Base-by-base conservation (phyloP, 768 basidiomycete genomes). In the Suillus luteus region DNA sequence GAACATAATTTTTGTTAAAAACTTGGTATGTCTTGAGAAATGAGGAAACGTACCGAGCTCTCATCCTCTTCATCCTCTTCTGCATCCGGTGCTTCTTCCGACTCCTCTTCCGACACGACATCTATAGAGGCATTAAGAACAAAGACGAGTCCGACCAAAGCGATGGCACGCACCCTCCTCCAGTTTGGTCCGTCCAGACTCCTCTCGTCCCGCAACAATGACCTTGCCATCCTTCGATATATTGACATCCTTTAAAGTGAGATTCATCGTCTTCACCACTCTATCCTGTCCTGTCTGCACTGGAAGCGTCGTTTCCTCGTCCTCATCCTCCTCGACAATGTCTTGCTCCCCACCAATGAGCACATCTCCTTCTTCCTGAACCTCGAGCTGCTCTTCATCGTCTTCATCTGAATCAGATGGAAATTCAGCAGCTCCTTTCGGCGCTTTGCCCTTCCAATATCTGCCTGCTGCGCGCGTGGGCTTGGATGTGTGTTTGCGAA, bases 391-490 rank as follows among this genome's bases (percentile, higher is more conserved):
- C 38, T 77, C 80, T 1, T 83, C 86, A 1, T 41, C 55, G 65
- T 86, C 84, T 55, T 84, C 83, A 51, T 89, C 89, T 4, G 87
- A 88, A 67, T 91, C 90, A 7, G 89, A 89, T 24, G 84, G 79
- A 46, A 78, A 75, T 31, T 85, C 85, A 1, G 78, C 78, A 40
- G 78, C 82, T 54, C 91, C 91, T 74, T 92, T 93, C 0, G 93
- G 93, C 0, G 87, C 92, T 69, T 93, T 93, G 62, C 95, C 95
- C 69, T 91, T 91, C 88, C 93, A 92, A 76, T 96, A 96, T 3
- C 95, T 90, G 7, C 86, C 90, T 2, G 86, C 93, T 5, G 95
- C 92, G 59, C 83, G 80, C n/a, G 92, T 83, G 8, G 87, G 82
- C n/a, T 92, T 86, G 24, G 89, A 86, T 9, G 92, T 91, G 64